These are phyloP conservation scores for Aureobasidium mangrovei DNA, from an alignment of 2,329 filamentous ascomycete genomes.

Conservation along the genomic window DNA sequence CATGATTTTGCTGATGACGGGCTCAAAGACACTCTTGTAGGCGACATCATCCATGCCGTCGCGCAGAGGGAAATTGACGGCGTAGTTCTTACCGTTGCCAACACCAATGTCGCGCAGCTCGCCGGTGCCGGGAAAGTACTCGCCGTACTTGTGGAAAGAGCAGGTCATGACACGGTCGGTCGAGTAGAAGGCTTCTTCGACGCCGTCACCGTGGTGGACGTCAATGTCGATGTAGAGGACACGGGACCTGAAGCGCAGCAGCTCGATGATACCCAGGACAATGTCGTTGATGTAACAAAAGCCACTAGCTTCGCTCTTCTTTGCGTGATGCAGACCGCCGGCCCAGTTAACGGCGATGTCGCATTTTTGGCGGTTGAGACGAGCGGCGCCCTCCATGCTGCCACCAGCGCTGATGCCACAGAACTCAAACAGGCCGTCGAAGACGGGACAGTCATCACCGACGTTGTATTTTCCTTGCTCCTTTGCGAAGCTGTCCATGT, in stretches of 20 bases:
- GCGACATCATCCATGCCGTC: constrained; percentile 58
- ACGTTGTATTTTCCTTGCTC: constrained; percentile 77
- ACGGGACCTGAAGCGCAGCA: constrained; percentile 54
- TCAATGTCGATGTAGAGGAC: constrained; percentile 61
- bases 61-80: constrained; percentile 60
- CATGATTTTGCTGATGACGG: constrained; percentile 59
- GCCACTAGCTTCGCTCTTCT: constrained; percentile 40
- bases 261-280: constrained; percentile 56
- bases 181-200: constrained; percentile 64
- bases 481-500: constrained; percentile 87
- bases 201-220: constrained; percentile 59
- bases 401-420: constrained; percentile 62
- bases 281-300: constrained; percentile 51
- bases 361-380: constrained; percentile 58
- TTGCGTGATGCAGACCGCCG: constrained; percentile 40
- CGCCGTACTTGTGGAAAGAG: constrained; percentile 65
- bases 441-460: constrained; percentile 55
- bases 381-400: constrained; percentile 62
- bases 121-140: constrained; percentile 63
- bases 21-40: constrained; percentile 61
- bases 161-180: constrained; percentile 64
- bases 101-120: constrained; percentile 61
- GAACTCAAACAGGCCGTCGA: constrained; percentile 62
- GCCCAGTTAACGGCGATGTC: constrained; percentile 53
- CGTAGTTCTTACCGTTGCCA: constrained; percentile 57